Conservation (phyloP, 768 basidiomycete genomes). For the Lentinula guzmanii region DNA sequence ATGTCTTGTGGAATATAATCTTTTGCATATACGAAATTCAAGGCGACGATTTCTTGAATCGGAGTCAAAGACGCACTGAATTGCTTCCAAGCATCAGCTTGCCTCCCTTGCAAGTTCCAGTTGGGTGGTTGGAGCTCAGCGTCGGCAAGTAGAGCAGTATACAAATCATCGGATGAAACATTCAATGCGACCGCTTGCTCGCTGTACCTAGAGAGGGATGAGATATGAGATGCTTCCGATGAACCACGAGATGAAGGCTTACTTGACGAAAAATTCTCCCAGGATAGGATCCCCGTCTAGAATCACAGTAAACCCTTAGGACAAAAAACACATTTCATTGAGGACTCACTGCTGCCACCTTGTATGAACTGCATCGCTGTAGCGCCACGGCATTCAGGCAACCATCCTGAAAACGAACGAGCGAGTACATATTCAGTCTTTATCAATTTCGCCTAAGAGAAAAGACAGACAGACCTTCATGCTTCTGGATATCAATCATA, state of each 20-base stretch:
- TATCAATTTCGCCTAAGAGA: not conserved
- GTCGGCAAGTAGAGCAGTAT: constrained; percentile 52
- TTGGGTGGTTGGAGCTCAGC: constrained; percentile 52
- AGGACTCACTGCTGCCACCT: constrained; percentile 53
- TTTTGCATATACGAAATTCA: not conserved
- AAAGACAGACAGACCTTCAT: constrained; percentile 42
- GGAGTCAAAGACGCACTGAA: constrained; percentile 30
- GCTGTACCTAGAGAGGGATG: constrained; percentile 32
- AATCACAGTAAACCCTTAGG: not conserved
- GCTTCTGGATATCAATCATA: constrained; percentile 61
- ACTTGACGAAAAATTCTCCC: constrained; percentile 66
- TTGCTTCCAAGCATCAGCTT: constrained; percentile 51
- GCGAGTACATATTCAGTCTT: not conserved
- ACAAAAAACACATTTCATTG: not conserved
- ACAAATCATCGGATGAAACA: constrained; percentile 44
- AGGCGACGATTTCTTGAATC: too few relatives aligned
- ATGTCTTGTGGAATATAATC: constrained; percentile 18
- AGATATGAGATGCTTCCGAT: not conserved
- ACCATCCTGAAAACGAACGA: constrained; percentile 39
- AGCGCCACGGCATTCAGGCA: constrained; percentile 55
- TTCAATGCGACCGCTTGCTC: constrained; percentile 40
- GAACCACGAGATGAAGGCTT: constrained; percentile 4
- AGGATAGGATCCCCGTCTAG: constrained; percentile 60
- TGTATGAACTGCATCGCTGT: constrained; percentile 28
- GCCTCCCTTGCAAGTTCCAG: constrained; percentile 60